Base-by-base conservation (phyloP, 768 basidiomycete species). In the Lanmaoa rubissima region DNA sequence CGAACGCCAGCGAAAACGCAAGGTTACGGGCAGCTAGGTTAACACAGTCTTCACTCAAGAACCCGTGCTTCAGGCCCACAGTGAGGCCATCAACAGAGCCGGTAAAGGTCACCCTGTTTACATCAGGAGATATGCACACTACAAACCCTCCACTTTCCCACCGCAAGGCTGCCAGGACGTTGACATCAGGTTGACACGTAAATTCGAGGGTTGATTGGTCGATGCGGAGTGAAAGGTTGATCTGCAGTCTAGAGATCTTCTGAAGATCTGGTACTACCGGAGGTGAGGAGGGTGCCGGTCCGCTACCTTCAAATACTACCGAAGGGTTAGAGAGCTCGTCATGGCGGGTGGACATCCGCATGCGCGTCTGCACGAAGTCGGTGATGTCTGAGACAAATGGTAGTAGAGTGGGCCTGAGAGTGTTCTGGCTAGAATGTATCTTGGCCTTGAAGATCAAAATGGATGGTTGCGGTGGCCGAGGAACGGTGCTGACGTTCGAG, bases 81-180 rank as follows among this genome's bases (percentile, higher is more conserved):
- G 87, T 88, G 26, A 98, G 77, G 1, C 92, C 94, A 17, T 87
- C 88, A 11, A 97, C 85, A 49, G 82, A 84, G 7, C 90, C 90
- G 0, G 87, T 86, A 61, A 97, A 85, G 12, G 85, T 81, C 35
- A 90, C 76, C 47, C 80, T 84, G n/a, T 83, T 78, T 47, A 84
- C 83, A 3, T 86, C 86, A 2, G 94, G 89, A 38, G 87, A 83
- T 40, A 92, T 75, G 63, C 85, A 90, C 52, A 94, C 71, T 48
- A 94, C 74, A 66, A 98, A 94, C 0, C 94, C 94, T 41, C 96
- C 96, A 62, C 91, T 95, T 52, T 96, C 89, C 96, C 96, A 98
- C 46, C 91, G 82, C 35, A 97, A 67, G 2, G 87, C 88, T 14
- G 91, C 92, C 41, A 88, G 79, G n/a, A 97, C 95, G 60, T 95